Evolutionary conservation across 768 basidiomycete genomes (phyloP).

Genomic region (Mycena venus): DNA sequence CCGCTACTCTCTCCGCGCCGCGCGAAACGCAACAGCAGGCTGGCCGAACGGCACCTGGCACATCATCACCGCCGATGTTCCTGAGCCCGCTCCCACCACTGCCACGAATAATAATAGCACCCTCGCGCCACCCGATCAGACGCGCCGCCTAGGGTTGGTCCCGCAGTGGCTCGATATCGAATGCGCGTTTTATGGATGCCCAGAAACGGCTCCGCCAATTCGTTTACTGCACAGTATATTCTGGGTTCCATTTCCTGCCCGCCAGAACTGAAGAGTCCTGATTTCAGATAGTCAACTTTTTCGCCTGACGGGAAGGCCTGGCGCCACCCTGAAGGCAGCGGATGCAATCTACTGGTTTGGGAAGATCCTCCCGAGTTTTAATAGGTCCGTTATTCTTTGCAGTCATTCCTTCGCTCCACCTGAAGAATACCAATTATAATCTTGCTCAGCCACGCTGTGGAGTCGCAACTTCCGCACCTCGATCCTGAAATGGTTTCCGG

Average conservation of each 20-base stretch:
- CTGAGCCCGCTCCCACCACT: no score
- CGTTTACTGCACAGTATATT: conserved; percentile 48
- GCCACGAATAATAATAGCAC: no score
- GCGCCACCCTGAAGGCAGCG: not conserved
- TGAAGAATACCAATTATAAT: conserved; percentile 1
- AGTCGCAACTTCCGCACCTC: conserved; percentile 49
- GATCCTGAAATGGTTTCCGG: conserved; percentile 42
- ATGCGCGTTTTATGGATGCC: conserved; percentile 38
- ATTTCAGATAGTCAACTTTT: conserved; percentile 33
- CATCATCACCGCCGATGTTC: conserved; percentile 50
- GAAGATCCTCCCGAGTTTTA: conserved; percentile 43
- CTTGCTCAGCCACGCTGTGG: conserved; percentile 47
- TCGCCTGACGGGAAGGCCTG: conserved; percentile 27
- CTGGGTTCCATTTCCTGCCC: conserved; percentile 37
- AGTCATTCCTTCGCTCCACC: no score
- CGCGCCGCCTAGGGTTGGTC: conserved; percentile 49
- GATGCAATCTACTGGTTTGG: conserved; percentile 23
- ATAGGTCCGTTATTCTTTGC: conserved; percentile 46
- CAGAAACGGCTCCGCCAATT: conserved; percentile 37
- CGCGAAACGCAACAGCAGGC: conserved; percentile 42
- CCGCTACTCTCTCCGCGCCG: conserved; percentile 51
- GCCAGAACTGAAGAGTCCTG: not conserved
- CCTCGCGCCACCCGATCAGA: no score
- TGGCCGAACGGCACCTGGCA: conserved; percentile 46
- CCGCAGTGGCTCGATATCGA: conserved; percentile 55